Evolutionary conservation across 768 basidiomycete species (phyloP), one percentile per base, ranked within the genome.

Genomic region (Suillus fuscotomentosus): DNA sequence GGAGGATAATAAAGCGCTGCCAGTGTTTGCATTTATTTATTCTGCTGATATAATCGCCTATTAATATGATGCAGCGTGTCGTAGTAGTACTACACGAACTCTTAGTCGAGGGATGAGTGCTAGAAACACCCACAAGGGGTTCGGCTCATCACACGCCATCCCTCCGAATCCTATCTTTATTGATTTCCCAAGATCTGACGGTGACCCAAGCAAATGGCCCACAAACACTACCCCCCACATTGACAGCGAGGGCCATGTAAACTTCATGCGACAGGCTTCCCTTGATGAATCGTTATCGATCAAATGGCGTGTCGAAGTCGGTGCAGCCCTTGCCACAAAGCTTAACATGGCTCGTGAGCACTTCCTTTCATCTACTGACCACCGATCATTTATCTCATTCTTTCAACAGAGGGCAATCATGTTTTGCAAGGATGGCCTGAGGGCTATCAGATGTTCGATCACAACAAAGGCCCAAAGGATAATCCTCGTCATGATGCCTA

Each of bases 401-500:
- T 59, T 54, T 59, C 41, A 17, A 53, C 20, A 89, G 87, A 71
- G 42, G 86, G 84, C 11, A 79, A 67, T 10, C 91, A 92, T 70
- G 83, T 89, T 31, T 77, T 95, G 41, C 83, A 82, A 64, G 68
- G 75, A 60, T 93, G 88, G 80, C 93, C 93, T 0, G 73, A 77
- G 20, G 84, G 84, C 20, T 95, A 95, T 77, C 79, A 80, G 27
- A 79, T 94, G 76, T 93, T 78, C 69, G 87, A 91, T 71, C 93
- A 95, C 67, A 80, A 89, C 65, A 92, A 92, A 72, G 90, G 92
- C 0, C 77, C 79, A 8, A 77, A 71, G 43, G 69, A 63, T 13
- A 75, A 75, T 45, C 85, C 89, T 24, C 80, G 94, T 64, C 88
- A 89, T 65, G 94, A 95, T 72, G 77, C 88, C 17, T 95, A 95